phyloP scores from a whole-genome alignment of 257 asterid species.

The Gentiana straminea region DNA sequence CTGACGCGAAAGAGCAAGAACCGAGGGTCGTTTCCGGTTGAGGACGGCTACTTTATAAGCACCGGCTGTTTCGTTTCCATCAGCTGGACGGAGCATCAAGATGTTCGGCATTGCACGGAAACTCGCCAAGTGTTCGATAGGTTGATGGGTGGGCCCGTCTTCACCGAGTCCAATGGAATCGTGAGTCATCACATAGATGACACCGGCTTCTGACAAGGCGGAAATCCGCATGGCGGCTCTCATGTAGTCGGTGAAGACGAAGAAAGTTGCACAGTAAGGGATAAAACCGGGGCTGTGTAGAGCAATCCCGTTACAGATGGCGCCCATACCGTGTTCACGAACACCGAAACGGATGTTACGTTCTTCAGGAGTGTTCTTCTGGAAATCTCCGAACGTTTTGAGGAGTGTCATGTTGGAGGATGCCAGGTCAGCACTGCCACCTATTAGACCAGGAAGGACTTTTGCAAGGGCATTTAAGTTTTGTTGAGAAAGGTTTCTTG shows the following conservation, averaged over 20 bases:
- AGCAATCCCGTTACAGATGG: slow-evolving; percentile 73
- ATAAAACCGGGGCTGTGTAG: slow-evolving; percentile 70
- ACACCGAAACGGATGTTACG: slow-evolving; percentile 61
- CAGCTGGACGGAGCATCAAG: slow-evolving; percentile 77
- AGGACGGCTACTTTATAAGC: slow-evolving; percentile 66
- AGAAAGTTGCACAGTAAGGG: slow-evolving; percentile 84
- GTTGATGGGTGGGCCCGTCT: slow-evolving; percentile 78
- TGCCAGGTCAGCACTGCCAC: slow-evolving; percentile 93
- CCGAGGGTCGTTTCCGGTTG: slow-evolving; percentile 58
- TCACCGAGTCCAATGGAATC: slow-evolving; percentile 74
- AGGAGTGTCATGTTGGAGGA: slow-evolving; percentile 82
- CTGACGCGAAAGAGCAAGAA: slow-evolving; percentile 59
- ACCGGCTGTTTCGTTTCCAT: slow-evolving; percentile 84
- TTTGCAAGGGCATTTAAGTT: slow-evolving; percentile 63
- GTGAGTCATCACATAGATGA: slow-evolving; percentile 61
- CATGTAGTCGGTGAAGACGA: slow-evolving; percentile 91
- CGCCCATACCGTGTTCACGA: slow-evolving; percentile 81
- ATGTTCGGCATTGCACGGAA: slow-evolving; percentile 76
- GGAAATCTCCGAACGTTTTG: slow-evolving; percentile 70
- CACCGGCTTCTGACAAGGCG: slow-evolving; percentile 61
- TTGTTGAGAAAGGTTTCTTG: slow-evolving; percentile 55
- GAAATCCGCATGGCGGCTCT: slow-evolving; percentile 85
- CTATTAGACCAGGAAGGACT: slow-evolving; percentile 76
- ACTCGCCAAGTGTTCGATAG: slow-evolving; percentile 67
- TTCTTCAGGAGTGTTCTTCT: slow-evolving; percentile 60